These are phyloP conservation scores for Colletotrichum sp. DNA, from an alignment of 2,329 filamentous ascomycete genomes.

Conservation along the genomic window DNA sequence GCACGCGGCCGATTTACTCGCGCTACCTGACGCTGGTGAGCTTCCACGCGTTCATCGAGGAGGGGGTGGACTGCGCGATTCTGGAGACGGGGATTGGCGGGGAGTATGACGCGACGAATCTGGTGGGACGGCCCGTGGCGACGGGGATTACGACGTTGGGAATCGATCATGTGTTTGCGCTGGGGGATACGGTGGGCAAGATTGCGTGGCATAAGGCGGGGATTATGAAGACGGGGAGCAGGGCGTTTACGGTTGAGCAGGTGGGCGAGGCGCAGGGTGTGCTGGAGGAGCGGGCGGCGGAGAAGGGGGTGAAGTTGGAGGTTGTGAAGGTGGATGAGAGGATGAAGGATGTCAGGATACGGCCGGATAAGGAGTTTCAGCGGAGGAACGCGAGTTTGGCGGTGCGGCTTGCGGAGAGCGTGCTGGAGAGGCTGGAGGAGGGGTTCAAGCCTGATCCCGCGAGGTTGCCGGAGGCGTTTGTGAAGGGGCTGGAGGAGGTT, in stretches of 20 bases:
- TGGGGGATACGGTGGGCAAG: constrained; percentile 78
- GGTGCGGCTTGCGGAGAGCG: constrained; percentile 53
- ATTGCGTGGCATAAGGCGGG: constrained; percentile 94
- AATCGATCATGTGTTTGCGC: constrained; percentile 82
- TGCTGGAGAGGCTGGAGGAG: constrained; percentile 46
- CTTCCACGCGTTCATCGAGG: constrained; percentile 79
- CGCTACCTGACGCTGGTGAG: constrained; percentile 90
- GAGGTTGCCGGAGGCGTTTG: constrained; percentile 58
- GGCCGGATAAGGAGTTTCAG: constrained; percentile 58
- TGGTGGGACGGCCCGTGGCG: constrained; percentile 61
- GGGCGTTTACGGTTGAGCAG: constrained; percentile 38
- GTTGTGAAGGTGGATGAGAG: constrained; percentile 30
- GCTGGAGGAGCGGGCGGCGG: constrained; percentile 61
- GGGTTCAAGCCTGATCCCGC: background rate
- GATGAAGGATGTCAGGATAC: constrained; percentile 51
- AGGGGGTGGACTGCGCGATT: constrained; percentile 79
- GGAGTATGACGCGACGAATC: constrained; percentile 91
- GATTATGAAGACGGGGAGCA: constrained; percentile 73
- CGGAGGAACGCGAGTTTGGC: constrained; percentile 65
- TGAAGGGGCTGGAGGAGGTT: constrained; percentile 69
- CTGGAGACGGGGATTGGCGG: constrained; percentile 95
- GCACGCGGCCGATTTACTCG: constrained; percentile 87
- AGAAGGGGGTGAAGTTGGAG: constrained; percentile 44
- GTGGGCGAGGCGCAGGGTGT: constrained; percentile 51
- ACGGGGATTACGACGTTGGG: constrained; percentile 81